A percentile compares a stretch with the other conserved stretches of the same genome.
Conservation (phyloP, 2,329 filamentous ascomycete species). For the Colletotrichum neosansevieriae region DNA sequence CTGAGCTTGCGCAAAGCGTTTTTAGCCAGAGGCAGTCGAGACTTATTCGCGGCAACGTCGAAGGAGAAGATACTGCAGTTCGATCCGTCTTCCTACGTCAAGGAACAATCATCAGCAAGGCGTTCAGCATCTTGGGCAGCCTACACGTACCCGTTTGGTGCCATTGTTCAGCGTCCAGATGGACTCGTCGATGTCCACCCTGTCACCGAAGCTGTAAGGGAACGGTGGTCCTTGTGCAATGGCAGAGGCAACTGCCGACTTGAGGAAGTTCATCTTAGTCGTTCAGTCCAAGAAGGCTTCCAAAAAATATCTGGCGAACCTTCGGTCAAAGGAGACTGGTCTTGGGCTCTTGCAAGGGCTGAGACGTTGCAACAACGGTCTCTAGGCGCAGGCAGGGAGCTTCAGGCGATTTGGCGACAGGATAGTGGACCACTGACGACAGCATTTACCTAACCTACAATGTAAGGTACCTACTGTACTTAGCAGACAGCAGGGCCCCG, state of each 20-base stretch:
- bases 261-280: constrained; percentile 89
- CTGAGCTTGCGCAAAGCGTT: constrained; percentile 95
- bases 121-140: background rate
- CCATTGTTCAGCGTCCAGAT: constrained; percentile 98
- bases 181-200: constrained; percentile 90
- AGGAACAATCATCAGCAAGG: constrained; percentile 4
- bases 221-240: constrained; percentile 96
- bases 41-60: constrained; percentile 84
- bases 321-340: constrained; percentile 14
- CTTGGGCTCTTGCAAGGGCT: constrained; percentile 15
- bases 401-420: constrained; percentile 39
- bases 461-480: background rate
- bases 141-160: constrained; percentile 79
- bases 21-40: constrained; percentile 85
- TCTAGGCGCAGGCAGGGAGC: constrained; percentile 29
- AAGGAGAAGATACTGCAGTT: constrained; percentile 98
- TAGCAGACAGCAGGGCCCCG: constrained; percentile 32
- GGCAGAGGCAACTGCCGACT: constrained; percentile 95
- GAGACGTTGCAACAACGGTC: constrained; percentile 31
- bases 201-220: constrained; percentile 92
- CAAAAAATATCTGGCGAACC: background rate
- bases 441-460: background rate
- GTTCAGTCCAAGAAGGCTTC: background rate
- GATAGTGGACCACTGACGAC: constrained; percentile 27
- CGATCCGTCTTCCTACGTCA: constrained; percentile 84